phyloP scores from a whole-genome alignment of 1,284 basidiomycete species.

The Neolentinus lepideus region DNA sequence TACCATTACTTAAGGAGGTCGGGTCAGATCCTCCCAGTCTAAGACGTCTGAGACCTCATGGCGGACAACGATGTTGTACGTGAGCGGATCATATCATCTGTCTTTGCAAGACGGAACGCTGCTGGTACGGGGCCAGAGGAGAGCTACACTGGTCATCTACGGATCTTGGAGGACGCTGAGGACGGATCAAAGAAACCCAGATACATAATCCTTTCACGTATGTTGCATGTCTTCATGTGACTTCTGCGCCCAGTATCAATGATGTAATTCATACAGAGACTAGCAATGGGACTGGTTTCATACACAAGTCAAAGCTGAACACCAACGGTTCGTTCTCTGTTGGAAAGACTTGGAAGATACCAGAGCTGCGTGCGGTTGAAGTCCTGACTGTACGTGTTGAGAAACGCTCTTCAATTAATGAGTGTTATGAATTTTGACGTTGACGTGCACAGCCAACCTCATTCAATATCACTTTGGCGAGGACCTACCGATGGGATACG shows the following conservation, averaged over 20 bases:
- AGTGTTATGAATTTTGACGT: constrained; percentile 1
- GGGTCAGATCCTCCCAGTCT: too few relatives aligned
- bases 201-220: constrained; percentile 84
- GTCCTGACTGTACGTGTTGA: constrained; percentile 58
- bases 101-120: constrained; percentile 70
- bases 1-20: too few relatives aligned
- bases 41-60: constrained; percentile 28
- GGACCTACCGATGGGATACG: constrained; percentile 85
- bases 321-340: constrained; percentile 94
- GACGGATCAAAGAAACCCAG: constrained; percentile 70
- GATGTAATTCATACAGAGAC: constrained; percentile 40
- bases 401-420: background rate
- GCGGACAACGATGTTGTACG: constrained; percentile 44
- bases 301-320: constrained; percentile 97
- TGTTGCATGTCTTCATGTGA: constrained; percentile 25
- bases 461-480: constrained; percentile 78
- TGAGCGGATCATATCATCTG: constrained; percentile 74
- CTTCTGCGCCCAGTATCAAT: constrained; percentile 1
- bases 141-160: constrained; percentile 78
- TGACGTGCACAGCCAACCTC: constrained; percentile 40
- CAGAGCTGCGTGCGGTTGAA: constrained; percentile 77
- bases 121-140: constrained; percentile 56
- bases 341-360: constrained; percentile 93
- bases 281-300: constrained; percentile 56
- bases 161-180: constrained; percentile 84